Conservation (phyloP, 495 filamentous ascomycete species). For the Penicillium pancosmium region DNA sequence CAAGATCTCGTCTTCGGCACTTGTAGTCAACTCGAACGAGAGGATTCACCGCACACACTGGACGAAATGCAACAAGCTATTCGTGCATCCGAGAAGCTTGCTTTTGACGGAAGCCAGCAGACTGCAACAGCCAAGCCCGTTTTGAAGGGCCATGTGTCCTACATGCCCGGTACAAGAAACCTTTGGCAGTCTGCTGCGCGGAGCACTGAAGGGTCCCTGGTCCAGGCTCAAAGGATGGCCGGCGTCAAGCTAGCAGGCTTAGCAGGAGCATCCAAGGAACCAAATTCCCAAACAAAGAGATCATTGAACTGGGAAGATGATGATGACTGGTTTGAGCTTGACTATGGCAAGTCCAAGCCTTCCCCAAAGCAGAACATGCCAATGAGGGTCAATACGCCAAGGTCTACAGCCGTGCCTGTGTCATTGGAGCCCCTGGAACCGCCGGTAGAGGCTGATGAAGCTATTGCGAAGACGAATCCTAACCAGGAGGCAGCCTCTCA, state of each 20-base stretch:
- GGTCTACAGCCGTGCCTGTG: not conserved
- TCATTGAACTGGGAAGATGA: slow-evolving; percentile 9
- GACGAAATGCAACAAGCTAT: slow-evolving; percentile 73
- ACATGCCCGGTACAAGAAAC: slow-evolving; percentile 36
- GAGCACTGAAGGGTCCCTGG: slow-evolving; percentile 60
- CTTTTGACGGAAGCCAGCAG: not conserved
- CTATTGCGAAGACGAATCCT: not conserved
- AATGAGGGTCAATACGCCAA: not conserved
- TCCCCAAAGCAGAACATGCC: slow-evolving; percentile 8
- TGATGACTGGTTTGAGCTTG: slow-evolving; percentile 39
- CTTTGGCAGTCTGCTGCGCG: slow-evolving; percentile 74
- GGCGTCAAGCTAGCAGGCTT: slow-evolving; percentile 52
- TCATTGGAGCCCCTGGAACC: not conserved
- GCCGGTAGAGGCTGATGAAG: not conserved
- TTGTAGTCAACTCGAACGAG: slow-evolving; percentile 81
- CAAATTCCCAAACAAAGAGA: not conserved
- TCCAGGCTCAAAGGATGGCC: slow-evolving; percentile 55
- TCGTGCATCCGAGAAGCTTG: slow-evolving; percentile 53
- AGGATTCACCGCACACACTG: slow-evolving; percentile 70
- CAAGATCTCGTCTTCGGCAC: slow-evolving; percentile 92
- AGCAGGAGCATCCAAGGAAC: slow-evolving; percentile 21
- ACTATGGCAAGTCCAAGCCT: slow-evolving; percentile 32
- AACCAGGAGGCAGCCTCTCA: not conserved
- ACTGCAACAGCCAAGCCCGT: not conserved
- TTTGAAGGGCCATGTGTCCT: slow-evolving; percentile 21